A percentile compares a stretch with the other conserved stretches of the same genome.
phyloP scores from a whole-genome alignment of 768 basidiomycete genomes.

The Strobilomyces confusus region DNA sequence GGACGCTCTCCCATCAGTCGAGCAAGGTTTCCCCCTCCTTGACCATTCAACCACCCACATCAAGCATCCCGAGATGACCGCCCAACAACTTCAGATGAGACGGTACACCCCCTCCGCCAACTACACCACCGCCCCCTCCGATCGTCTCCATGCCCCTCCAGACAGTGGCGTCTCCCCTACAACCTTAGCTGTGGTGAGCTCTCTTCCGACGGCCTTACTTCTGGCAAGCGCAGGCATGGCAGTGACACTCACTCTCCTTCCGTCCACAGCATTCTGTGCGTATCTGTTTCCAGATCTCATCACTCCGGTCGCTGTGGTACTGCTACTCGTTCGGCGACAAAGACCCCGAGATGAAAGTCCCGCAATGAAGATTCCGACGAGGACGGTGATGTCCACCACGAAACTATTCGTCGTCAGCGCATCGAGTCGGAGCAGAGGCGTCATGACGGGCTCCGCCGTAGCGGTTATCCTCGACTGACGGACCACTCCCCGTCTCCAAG shows the following conservation, averaged over 20 bases:
- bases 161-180: constrained; percentile 69
- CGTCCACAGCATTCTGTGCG: constrained; percentile 47
- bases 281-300: constrained; percentile 68
- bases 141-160: constrained; percentile 67
- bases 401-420: constrained; percentile 87
- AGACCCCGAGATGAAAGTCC: constrained; percentile 42
- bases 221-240: constrained; percentile 66
- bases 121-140: constrained; percentile 48
- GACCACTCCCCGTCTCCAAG: constrained; percentile 85
- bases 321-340: constrained; percentile 50
- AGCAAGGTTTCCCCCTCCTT: too few relatives aligned
- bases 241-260: constrained; percentile 57
- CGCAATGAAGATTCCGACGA: constrained; percentile 70
- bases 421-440: constrained; percentile 92
- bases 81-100: too few relatives aligned
- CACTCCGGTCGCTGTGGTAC: constrained; percentile 62
- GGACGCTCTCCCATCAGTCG: too few relatives aligned
- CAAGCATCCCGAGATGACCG: too few relatives aligned
- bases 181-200: constrained; percentile 66
- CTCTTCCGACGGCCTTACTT: constrained; percentile 66
- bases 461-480: constrained; percentile 88
- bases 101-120: constrained; percentile 47
- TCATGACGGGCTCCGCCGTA: constrained; percentile 80
- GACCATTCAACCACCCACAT: too few relatives aligned
- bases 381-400: constrained; percentile 74